Base-by-base conservation (phyloP, 208 protist genomes). In the Trypanosoma cruzi region DNA sequence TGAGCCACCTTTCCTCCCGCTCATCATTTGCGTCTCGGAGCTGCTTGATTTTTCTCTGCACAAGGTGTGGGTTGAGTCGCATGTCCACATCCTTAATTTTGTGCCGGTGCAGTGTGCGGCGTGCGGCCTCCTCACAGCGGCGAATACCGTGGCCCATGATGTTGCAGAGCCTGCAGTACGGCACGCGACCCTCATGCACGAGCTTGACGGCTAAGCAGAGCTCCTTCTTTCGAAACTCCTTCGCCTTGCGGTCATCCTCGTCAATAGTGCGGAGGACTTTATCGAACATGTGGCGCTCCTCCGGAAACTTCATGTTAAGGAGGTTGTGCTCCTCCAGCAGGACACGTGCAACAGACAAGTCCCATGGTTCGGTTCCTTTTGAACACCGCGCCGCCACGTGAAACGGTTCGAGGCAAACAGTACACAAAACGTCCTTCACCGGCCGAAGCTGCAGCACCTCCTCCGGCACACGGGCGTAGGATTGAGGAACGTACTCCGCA, bases 181-280 rank as follows among this genome's bases (percentile, higher is more conserved):
- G 77, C 13, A 88, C 73, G 42, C 80, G 75, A 14, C 79, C 73
- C 72, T 88, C 87, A 53, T 87, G 80, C 16, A 96, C 73, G 20
- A 96, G 71, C 61, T 77, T 77, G 49, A 91, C 76, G 7, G 90
- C 90, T 40, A 96, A 75, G 54, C 69, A 61, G 46, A 96, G 77
- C 73, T 96, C 90, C 10, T 78, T 79, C 69, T 93, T 92, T 48
- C 90, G 85, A 60, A 93, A 92, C 26, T 89, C 82, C 71, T 96
- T 96, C 32, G 77, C 88, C 18, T 82, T 81, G 11, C 86, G 77
- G 71, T 92, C 85, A 67, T 93, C 88, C 49, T 36, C 49, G 74
- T 94, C 90, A 61, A 93, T 94, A n/a, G 56, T 75, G 16, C 66
- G 61, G 55, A 93, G 73, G 20, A 86, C 90, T 1, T 67, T 71